Base-by-base conservation (phyloP, 2,329 filamentous ascomycete species). In the Verruconis gallopava region DNA sequence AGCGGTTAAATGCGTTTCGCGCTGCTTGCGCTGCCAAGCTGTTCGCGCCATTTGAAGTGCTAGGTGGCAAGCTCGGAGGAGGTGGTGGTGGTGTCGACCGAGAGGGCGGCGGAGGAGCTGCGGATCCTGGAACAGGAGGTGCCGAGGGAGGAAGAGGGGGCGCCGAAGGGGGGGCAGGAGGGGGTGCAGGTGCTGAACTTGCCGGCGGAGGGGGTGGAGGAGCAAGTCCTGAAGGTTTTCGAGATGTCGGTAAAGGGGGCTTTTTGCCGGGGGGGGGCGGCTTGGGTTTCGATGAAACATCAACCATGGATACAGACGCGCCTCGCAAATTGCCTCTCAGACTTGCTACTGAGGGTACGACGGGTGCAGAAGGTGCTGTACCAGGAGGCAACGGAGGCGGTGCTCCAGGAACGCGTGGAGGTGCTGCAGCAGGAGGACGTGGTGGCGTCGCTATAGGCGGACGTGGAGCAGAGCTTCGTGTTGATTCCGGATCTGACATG, bases 261-360 rank as follows among this genome's bases (percentile, higher is more conserved):
- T 86, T 86, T 67, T 85, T 86, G 46, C 81, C 81, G 11, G 83
- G 83, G 21, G 85, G 85, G 25, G 34, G 25, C 4, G 85, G 85
- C 43, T 67, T 69, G 5, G 79, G 79, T 50, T 73, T 72, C 25
- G 62, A 59, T 20, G 61, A 58, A n/a, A 62, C 52, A 32, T 69
- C 65, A 22, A 74, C 76, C 43, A 65, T 63, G 3, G 75, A 75
- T 46, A 69, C 65, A 50, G 71, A 65, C 25, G 77, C 78, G 2
- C 81, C 77, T 48, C 81, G 53, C 4, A 66, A 49, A 43, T 60
- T 61, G 46, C 59, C 61, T 45, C 54, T 63, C 32, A 66, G 50
- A 13, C 67, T 67, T 39, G 76, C 66, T 15, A 74, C 64, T 14
- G 69, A 66, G 2, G 77, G 77, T 25, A 77, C 62, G 4, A 68